Evolutionary conservation across 768 basidiomycete species (phyloP), one percentile per base, ranked within the genome.

Genomic region (Hygrocybe coccinea): DNA sequence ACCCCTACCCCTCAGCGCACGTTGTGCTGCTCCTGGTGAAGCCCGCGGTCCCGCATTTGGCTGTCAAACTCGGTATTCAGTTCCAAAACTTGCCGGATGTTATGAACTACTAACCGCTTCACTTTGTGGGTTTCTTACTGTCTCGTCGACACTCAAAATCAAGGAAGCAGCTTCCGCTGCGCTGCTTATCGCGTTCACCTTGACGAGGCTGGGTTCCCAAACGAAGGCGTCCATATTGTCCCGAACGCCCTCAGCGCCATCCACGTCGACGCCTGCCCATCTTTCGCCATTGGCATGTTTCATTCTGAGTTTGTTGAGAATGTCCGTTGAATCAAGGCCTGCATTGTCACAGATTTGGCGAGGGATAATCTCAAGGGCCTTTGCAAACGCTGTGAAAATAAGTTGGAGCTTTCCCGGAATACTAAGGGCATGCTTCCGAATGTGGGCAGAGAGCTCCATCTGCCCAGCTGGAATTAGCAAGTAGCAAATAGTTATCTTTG

Each of bases 311-410:
- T 97, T 97, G 76, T 98, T 98, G 44, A 99, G 76, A 54, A 98
- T 85, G 67, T 98, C 97, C 5, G 95, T 98, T 2, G 97, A 94
- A 72, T 99, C 97, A 29, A 98, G 74, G 19, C 97, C 97, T 8
- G 97, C 97, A 65, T 99, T 99, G 71, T 98, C 95, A 69, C 91
- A 97, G 56, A 99, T 97, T 69, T 98, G 95, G 29, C 97, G 86
- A 25, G 97, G 97, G 66, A 99, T 97, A 60, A 97, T 85, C 73
- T 99, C 97, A 36, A 99, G 81, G 0, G 97, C 93, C 69, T 95
- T 95, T 52, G 97, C 97, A 65, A 97, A 95, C 1, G 95, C 89
- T n/a, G 84, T 80, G 69, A 97, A 85, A 64, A 99, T 87, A 44
- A 98, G 77, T 66, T 99, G 97, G 56, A 87, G 83, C 74, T 98